These are phyloP conservation scores for Quercus ilex DNA, from an alignment of 306 rosid genomes.

Conservation along the genomic window DNA sequence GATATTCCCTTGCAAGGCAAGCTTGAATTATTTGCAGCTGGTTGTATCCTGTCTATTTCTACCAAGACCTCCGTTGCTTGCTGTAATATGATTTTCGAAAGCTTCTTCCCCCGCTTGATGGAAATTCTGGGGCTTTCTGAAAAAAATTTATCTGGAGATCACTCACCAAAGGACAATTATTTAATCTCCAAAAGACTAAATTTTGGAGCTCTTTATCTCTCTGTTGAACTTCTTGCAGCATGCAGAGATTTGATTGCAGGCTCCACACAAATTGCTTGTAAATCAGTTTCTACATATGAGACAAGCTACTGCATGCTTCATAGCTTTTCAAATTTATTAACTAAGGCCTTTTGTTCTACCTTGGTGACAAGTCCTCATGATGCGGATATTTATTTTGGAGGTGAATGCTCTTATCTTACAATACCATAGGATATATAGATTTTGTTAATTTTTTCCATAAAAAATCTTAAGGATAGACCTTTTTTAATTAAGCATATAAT, in stretches of 20 bases:
- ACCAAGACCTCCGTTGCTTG: conserved; percentile 59
- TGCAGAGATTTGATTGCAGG: conserved; percentile 49
- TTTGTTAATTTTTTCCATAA: neutral
- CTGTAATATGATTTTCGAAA: conserved; percentile 59
- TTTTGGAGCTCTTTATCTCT: conserved; percentile 85
- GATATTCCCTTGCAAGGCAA: conserved; percentile 59
- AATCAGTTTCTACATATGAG: conserved; percentile 34
- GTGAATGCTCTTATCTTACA: conserved; percentile 41
- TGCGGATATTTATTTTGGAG: conserved; percentile 64
- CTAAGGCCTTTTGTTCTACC: conserved; percentile 55
- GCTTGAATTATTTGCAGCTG: conserved; percentile 65
- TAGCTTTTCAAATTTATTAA: conserved; percentile 44
- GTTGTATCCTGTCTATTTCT: conserved; percentile 57
- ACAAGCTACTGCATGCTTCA: conserved; percentile 49
- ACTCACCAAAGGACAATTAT: conserved; percentile 22
- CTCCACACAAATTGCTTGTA: conserved; percentile 30
- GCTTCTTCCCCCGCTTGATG: conserved; percentile 54
- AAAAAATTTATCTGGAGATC: conserved; percentile 27
- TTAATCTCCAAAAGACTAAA: conserved; percentile 29
- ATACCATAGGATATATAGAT: neutral
- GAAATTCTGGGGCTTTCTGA: conserved; percentile 44
- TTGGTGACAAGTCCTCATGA: conserved; percentile 38
- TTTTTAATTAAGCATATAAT: neutral
- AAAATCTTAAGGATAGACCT: neutral
- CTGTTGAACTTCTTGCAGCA: conserved; percentile 64